Percentiles rank a stretch among this genome's conserved stretches.
phyloP scores from a whole-genome alignment of 176 grass and related monocot genomes.

The Aegilops longissima region DNA sequence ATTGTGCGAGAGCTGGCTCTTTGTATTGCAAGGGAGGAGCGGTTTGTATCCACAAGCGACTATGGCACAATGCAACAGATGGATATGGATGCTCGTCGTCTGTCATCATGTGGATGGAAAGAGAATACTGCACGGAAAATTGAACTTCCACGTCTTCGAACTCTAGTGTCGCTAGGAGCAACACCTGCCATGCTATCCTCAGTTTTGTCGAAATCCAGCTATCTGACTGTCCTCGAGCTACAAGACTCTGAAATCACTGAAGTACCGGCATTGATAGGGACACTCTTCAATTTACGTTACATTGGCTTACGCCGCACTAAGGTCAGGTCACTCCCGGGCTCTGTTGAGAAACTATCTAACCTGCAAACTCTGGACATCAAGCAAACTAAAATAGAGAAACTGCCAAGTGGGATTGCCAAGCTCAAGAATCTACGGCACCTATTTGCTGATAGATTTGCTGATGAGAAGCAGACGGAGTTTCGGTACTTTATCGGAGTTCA shows the following conservation, averaged over 20 bases:
- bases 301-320: slow-evolving; percentile 5
- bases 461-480: background rate
- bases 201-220: background rate
- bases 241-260: slow-evolving; percentile 19
- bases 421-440: slow-evolving; percentile 7
- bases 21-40: background rate
- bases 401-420: slow-evolving; percentile 1
- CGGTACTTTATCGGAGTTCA: background rate
- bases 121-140: background rate
- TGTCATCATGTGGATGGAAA: slow-evolving; percentile 6
- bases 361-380: slow-evolving; percentile 21
- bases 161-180: background rate
- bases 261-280: background rate
- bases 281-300: slow-evolving; percentile 13
- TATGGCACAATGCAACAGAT: background rate
- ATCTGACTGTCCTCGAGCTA: slow-evolving; percentile 26
- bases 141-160: background rate
- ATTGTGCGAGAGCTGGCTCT: slow-evolving; percentile 16
- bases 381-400: slow-evolving; percentile 15
- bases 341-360: slow-evolving; percentile 15
- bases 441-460: slow-evolving; percentile 6
- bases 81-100: slow-evolving; percentile 5
- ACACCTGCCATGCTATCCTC: slow-evolving; percentile 7
- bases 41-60: slow-evolving; percentile 1
- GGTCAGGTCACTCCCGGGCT: slow-evolving; percentile 1